Evolutionary conservation across 495 filamentous ascomycete genomes (phyloP), one percentile per base, ranked within the genome.

Genomic region (Neohortaea acidophila): DNA sequence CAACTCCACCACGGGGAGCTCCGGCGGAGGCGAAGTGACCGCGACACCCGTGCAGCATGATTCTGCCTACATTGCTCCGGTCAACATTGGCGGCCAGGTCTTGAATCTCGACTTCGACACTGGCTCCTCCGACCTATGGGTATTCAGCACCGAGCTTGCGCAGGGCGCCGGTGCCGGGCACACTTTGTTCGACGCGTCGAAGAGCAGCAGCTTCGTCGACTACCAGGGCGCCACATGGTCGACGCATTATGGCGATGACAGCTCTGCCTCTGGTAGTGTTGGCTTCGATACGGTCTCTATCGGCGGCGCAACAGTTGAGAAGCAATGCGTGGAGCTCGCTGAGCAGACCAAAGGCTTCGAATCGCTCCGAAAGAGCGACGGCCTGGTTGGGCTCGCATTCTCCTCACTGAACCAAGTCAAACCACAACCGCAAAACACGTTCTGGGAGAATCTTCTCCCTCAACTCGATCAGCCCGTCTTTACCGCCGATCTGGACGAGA

Each of bases 41-140:
- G 73, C 76, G 6, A 68, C 63, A 10, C 77, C 77, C 2, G 73
- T 74, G 29, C 47, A 63, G 30, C 66, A 70, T 33, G 77, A 79
- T 38, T 62, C 69, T 15, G 73, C 82, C 37, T 92, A 82, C 48
- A 63, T 87, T 11, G 70, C 74, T 12, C 73, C 76, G 0, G 75
- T 85, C 22, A 64, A 51, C 4, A 72, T 92, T 50, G 84, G 83
- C 29, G 77, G 74, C 1, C 80, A 87, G 54, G 70, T 62, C 4
- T 43, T 89, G 39, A 72, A 75, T 44, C 62, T 92, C 53, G 72
- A 85, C 49, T 82, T 92, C 54, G 84, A 92, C 56, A 81, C 81
- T 13, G 84, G 84, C 37, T 84, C 79, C 4, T 70, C 83, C 12
- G 83, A 89, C 55, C 61, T 92, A 61, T 92, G 84, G 84, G 71